Evolutionary conservation across 805 yeast species (phyloP).

Genomic region (Hanseniaspora pseudoguilliermondii): DNA sequence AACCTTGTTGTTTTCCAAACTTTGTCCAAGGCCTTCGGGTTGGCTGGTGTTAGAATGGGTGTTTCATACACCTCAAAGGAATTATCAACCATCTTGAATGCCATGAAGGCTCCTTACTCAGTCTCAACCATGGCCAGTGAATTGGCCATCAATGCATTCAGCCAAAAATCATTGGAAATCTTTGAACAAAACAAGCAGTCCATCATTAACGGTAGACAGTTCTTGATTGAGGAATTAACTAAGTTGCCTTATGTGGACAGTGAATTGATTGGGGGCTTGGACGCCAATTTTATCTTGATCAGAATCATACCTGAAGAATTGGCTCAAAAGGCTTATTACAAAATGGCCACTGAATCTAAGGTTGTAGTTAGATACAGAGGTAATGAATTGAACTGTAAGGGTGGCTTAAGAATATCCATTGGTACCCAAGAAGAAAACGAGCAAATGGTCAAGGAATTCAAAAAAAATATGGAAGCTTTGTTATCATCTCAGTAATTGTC

Average conservation of each 20-base stretch:
- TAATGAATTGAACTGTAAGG: constrained; percentile 73
- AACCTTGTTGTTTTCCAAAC: constrained; percentile 85
- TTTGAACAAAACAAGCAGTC: constrained; percentile 45
- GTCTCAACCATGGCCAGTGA: constrained; percentile 70
- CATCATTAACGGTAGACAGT: constrained; percentile 43
- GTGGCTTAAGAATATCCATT: constrained; percentile 74
- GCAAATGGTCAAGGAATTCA: constrained; percentile 39
- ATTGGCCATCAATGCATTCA: constrained; percentile 63
- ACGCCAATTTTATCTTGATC: constrained; percentile 72
- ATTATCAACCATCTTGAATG: constrained; percentile 58
- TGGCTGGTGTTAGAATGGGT: constrained; percentile 90
- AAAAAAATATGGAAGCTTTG: constrained; percentile 24
- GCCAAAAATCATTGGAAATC: constrained; percentile 38
- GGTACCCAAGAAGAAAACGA: constrained; percentile 73
- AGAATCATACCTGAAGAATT: constrained; percentile 62
- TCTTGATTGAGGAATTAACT: constrained; percentile 42
- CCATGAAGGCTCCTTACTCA: constrained; percentile 94
- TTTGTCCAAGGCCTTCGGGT: constrained; percentile 84
- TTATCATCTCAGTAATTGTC: background rate
- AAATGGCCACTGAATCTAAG: constrained; percentile 55
- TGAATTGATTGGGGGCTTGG: constrained; percentile 65
- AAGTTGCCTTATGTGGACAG: constrained; percentile 50
- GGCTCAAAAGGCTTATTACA: constrained; percentile 55
- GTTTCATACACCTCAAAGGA: constrained; percentile 53
- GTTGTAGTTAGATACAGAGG: constrained; percentile 92